Base-by-base conservation (phyloP, 768 basidiomycete species). In the Nevesoporus exiguus region DNA sequence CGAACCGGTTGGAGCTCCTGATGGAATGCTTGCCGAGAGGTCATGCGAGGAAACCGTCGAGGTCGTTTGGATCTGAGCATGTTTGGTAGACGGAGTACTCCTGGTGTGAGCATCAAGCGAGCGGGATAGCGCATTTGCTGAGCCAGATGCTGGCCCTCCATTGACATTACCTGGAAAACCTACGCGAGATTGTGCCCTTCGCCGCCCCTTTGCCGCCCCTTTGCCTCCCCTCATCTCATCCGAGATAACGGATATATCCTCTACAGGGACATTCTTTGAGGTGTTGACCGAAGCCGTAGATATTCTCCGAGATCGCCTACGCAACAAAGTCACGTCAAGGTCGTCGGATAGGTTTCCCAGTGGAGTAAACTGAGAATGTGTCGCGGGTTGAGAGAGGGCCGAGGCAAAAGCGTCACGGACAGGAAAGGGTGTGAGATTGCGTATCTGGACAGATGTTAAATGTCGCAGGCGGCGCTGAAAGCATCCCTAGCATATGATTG, bases 341-440 rank as follows among this genome's bases (percentile, higher is more conserved):
- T 91, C 90, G 65, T 92, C 88, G 3, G 85, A 79, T 33, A 85
- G 58, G 59, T 80, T 76, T 27, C 84, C 82, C 61, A 79, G 71
- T 8, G 77, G 65, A 2, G 76, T 80, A 59, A 84, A 82, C 57
- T 86, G 84, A 3, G 83, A 73, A 51, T 80, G 78, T 63, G 82
- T 80, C 10, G 81, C 76, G 11, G 88, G 86, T 62, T 86, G 83
- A 17, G 78, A 75, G 49, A 92, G 76, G 19, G 89, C 88, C 22
- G 88, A 86, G 19, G 90, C 83, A 57, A 90, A 77, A 10, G 71
- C 57, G 68, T 93, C 90, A 33, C 90, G 83, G 49, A 82, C 81
- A 31, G 90, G 90, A 67, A 90, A 92, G 2, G 88, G 88, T n/a
- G 90, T 88, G 34, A 93, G 74, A 66, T 93, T 93, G 57, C 84